phyloP scores from a whole-genome alignment of 768 basidiomycete genomes.

The Suillus cothurnatus region DNA sequence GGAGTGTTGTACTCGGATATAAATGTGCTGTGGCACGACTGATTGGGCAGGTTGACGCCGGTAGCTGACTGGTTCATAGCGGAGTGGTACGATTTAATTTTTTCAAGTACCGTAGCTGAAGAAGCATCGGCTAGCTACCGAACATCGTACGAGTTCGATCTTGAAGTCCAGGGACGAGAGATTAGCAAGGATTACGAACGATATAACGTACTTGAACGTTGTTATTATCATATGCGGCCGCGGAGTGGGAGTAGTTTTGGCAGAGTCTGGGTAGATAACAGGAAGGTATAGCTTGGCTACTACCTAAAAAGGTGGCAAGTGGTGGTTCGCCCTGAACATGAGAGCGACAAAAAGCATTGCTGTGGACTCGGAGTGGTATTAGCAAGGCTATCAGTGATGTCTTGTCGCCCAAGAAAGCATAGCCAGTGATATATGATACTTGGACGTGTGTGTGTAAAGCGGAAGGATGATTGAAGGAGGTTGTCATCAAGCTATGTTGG shows the following conservation, averaged over 20 bases:
- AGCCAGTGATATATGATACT: neutral
- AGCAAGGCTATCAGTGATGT: neutral
- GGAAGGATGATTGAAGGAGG: neutral
- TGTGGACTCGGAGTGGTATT: neutral
- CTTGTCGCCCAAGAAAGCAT: neutral
- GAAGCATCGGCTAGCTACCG: conserved; percentile 4
- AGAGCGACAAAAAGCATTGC: neutral
- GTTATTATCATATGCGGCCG: neutral
- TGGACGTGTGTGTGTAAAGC: neutral
- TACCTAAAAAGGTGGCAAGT: neutral
- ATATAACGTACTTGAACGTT: neutral
- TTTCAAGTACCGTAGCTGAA: neutral
- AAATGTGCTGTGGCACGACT: neutral
- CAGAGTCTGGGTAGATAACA: neutral
- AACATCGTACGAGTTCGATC: neutral
- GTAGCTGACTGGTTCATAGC: too few species aligned
- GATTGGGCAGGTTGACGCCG: neutral
- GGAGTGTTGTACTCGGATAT: neutral
- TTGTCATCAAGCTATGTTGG: neutral
- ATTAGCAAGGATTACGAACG: neutral
- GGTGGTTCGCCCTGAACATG: neutral
- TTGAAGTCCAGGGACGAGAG: neutral
- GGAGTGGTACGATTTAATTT: conserved; percentile 1
- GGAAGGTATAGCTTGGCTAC: neutral
- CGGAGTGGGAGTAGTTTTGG: neutral